Conservation (phyloP, 768 basidiomycete genomes). For the Tricholoma sp. region DNA sequence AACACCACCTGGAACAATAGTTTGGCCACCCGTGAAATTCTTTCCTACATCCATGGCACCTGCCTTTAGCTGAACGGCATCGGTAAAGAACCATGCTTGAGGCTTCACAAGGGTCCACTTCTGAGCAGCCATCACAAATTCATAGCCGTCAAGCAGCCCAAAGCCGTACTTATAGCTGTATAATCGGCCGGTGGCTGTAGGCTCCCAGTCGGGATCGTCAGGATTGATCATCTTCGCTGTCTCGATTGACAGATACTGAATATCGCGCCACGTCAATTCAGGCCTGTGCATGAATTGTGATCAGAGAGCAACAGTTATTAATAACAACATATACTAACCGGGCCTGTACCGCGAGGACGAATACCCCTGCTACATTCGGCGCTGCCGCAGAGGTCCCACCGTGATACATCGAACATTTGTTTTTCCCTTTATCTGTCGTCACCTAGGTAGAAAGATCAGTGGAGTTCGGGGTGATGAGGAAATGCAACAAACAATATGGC, state of each 20-base stretch:
- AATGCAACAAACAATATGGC: slow-evolving; percentile 72
- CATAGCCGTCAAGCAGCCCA: slow-evolving; percentile 80
- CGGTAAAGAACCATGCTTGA: slow-evolving; percentile 82
- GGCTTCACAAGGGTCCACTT: slow-evolving; percentile 88
- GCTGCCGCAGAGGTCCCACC: slow-evolving; percentile 99
- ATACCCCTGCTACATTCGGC: slow-evolving; percentile 90
- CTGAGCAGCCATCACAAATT: slow-evolving; percentile 75
- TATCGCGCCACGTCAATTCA: slow-evolving; percentile 96
- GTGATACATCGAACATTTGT: slow-evolving; percentile 73
- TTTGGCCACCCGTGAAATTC: slow-evolving; percentile 55
- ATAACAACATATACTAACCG: slow-evolving; percentile 42
- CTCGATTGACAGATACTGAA: slow-evolving; percentile 83
- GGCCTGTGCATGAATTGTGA: slow-evolving; percentile 45
- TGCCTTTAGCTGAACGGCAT: slow-evolving; percentile 58
- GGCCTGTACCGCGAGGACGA: slow-evolving; percentile 82
- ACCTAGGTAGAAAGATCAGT: slow-evolving; percentile 45
- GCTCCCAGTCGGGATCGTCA: slow-evolving; percentile 92
- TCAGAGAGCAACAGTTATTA: not conserved
- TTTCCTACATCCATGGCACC: slow-evolving; percentile 51
- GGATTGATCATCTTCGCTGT: slow-evolving; percentile 76
- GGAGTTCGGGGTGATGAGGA: not conserved
- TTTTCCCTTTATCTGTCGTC: slow-evolving; percentile 89
- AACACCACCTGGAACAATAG: slow-evolving; percentile 62
- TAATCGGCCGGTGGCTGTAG: slow-evolving; percentile 57
- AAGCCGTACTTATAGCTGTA: slow-evolving; percentile 93